Percentiles rank a stretch among this genome's conserved stretches.
phyloP scores from a whole-genome alignment of 192 early-diverging fungal genomes.

The Entomortierella chlamydospora region DNA sequence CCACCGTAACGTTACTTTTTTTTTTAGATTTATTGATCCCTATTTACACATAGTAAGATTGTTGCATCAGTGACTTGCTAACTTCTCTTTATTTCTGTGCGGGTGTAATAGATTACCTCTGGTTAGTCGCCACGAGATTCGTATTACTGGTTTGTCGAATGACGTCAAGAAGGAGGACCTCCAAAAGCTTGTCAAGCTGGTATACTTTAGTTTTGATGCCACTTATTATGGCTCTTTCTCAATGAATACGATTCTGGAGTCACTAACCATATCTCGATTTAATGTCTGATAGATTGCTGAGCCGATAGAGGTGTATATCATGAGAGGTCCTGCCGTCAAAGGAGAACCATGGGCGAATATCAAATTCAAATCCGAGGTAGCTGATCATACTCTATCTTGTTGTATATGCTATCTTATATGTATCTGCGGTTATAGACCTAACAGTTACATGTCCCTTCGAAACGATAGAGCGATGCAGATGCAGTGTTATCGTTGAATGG shows the following conservation, averaged over 20 bases:
- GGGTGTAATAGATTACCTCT: constrained; percentile 20
- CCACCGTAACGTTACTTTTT: constrained; percentile 26
- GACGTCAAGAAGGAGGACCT: constrained; percentile 42
- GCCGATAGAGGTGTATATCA: constrained; percentile 15
- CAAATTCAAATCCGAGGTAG: constrained; percentile 42
- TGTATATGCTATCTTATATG: too few relatives aligned
- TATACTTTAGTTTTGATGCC: background rate
- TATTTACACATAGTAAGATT: background rate
- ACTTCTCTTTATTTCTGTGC: background rate
- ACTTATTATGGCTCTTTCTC: background rate
- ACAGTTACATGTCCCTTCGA: too few relatives aligned
- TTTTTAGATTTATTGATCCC: background rate
- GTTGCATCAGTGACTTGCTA: background rate
- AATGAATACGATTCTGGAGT: background rate
- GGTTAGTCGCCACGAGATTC: constrained; percentile 51
- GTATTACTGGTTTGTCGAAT: constrained; percentile 12
- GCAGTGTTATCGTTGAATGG: constrained; percentile 34
- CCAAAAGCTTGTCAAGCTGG: constrained; percentile 23
- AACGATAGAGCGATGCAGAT: constrained; percentile 24
- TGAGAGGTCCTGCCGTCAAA: background rate
- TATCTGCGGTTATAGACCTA: too few relatives aligned
- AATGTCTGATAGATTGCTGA: constrained; percentile 12
- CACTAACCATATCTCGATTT: background rate
- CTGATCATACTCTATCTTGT: background rate
- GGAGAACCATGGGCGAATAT: constrained; percentile 32